Evolutionary conservation across 495 filamentous ascomycete genomes (phyloP), one percentile per base, ranked within the genome.

Genomic region (Letharia columbiana): DNA sequence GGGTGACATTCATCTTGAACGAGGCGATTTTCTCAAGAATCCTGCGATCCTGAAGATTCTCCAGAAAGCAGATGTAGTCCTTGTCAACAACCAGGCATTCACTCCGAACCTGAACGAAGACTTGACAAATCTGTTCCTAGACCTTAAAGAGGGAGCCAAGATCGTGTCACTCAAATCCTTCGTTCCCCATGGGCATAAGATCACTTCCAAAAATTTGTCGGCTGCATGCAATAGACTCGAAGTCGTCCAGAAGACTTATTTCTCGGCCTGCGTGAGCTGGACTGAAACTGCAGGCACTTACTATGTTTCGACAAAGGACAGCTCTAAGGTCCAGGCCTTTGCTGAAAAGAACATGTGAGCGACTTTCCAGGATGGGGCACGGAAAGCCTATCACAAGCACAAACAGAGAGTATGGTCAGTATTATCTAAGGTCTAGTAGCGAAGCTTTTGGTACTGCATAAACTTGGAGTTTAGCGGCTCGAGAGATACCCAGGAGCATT

Each of bases 31-130:
- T 72, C 82, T 93, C 40, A 83, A 85, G 69, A 89, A 88, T 70
- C 74, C 85, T 33, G 82, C 79, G 63, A 91, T 96, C 35, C 78
- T 86, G 59, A 81, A 83, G 45, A 83, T 88, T 37, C 77, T 98
- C 39, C 87, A 89, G 73, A 83, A 86, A 59, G 92, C 93, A 4
- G 94, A 98, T 74, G 91, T 97, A 37, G 83, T 98, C 33, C 82
- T 98, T 41, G 92, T 98, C 68, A 98, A 98, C 79, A 98, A 98
- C 76, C 90, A 98, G 76, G 94, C 89, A 31, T 98, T 98, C 75
- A 90, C 86, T 17, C 86, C 91, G 7, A 82, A 86, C 56, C 83
- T 96, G 64, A 98, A 98, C 76, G 88, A 89, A 72, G 83, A 87
- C 69, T 82, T 98, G 62, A 86, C 91, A 68, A 87, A 89, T 68